Conservation (phyloP, 805 yeast species). For the Schwanniomyces sp. region DNA sequence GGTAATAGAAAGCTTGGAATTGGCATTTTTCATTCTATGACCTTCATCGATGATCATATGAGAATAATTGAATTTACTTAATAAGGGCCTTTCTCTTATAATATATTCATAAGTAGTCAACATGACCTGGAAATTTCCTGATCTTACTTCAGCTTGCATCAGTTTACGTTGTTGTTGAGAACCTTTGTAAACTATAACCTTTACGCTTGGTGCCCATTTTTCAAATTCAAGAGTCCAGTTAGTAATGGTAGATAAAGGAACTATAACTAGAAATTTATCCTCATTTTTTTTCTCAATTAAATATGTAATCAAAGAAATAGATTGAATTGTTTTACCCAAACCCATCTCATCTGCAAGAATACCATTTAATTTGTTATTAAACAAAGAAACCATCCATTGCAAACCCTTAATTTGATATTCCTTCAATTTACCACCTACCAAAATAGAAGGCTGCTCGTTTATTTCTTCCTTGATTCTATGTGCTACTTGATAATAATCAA, state of each 20-base stretch:
- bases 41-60: conserved; percentile 93
- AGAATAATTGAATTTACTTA: conserved; percentile 70
- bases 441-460: conserved; percentile 61
- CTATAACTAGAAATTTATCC: conserved; percentile 76
- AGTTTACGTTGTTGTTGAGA: conserved; percentile 69
- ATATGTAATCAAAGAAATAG: conserved; percentile 74
- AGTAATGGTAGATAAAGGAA: conserved; percentile 80
- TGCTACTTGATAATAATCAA: conserved; percentile 81
- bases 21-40: conserved; percentile 81
- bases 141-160: conserved; percentile 61
- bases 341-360: conserved; percentile 71
- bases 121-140: conserved; percentile 72
- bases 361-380: conserved; percentile 62
- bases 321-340: conserved; percentile 68
- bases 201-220: conserved; percentile 83
- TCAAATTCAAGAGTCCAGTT: conserved; percentile 87
- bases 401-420: conserved; percentile 71
- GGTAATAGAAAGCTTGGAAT: conserved; percentile 70
- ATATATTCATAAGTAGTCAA: conserved; percentile 82
- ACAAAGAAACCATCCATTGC: conserved; percentile 67
- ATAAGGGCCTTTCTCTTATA: conserved; percentile 70
- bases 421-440: conserved; percentile 77
- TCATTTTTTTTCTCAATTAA: conserved; percentile 65
- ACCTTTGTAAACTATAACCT: conserved; percentile 74
- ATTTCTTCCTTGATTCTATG: conserved; percentile 71